These are phyloP conservation scores for Bacterosira constricta DNA, from an alignment of 108 stramenopile species.

Conservation along the genomic window DNA sequence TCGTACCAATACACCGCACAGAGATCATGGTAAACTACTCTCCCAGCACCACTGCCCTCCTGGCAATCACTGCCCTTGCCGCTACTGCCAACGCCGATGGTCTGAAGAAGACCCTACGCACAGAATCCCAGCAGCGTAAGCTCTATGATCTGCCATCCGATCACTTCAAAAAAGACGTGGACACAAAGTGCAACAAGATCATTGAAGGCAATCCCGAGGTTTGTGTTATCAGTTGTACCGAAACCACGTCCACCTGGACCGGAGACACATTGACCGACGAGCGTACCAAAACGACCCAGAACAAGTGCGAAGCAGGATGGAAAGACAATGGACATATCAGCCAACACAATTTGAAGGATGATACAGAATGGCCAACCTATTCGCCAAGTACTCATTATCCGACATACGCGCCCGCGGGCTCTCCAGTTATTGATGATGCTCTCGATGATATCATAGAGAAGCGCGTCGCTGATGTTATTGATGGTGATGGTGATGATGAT, in stretches of 20 bases:
- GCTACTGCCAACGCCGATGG: neutral
- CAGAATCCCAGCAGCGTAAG: neutral
- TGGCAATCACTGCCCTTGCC: neutral
- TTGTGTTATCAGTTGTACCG: neutral
- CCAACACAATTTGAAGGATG: neutral
- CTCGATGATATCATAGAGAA: too few relatives aligned
- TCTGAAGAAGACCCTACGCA: neutral
- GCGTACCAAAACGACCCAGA: neutral
- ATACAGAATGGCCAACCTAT: neutral
- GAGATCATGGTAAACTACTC: neutral
- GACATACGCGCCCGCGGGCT: too few relatives aligned
- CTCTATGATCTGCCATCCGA: neutral
- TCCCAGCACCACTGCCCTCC: neutral
- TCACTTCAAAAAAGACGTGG: neutral
- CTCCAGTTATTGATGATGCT: too few relatives aligned
- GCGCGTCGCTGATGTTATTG: too few relatives aligned
- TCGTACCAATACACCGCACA: too few relatives aligned
- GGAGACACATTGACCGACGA: neutral
- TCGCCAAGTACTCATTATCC: neutral
- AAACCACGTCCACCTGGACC: neutral
- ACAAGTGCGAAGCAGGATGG: slow-evolving; percentile 1
- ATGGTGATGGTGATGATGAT: too few relatives aligned
- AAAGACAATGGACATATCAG: neutral
- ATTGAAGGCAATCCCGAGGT: neutral
- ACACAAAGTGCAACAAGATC: neutral